phyloP scores from a whole-genome alignment of 2,329 filamentous ascomycete species.

The Madurella mycetomatis region DNA sequence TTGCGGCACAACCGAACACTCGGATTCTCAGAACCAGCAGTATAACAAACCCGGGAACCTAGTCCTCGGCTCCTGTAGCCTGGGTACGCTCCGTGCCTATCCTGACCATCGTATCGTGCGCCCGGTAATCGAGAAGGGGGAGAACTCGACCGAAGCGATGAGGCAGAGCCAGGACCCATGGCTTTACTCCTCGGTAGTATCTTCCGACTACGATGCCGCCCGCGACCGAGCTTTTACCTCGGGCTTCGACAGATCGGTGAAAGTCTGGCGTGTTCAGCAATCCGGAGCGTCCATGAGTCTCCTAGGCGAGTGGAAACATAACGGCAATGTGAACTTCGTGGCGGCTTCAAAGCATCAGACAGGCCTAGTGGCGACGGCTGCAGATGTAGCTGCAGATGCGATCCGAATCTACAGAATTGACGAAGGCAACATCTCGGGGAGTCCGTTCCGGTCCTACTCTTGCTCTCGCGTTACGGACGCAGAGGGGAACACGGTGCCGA shows the following conservation, averaged over 20 bases:
- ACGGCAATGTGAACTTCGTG: conserved; percentile 60
- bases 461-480: conserved; percentile 34
- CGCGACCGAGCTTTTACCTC: conserved; percentile 52
- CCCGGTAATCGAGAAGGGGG: conserved; percentile 47
- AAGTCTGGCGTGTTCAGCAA: conserved; percentile 48
- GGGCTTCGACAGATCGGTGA: conserved; percentile 59
- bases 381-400: conserved; percentile 50
- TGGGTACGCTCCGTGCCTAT: conserved; percentile 46
- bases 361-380: conserved; percentile 54
- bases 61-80: conserved; percentile 46
- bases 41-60: conserved; percentile 64
- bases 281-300: conserved; percentile 40
- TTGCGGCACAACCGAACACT: conserved; percentile 60
- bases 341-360: conserved; percentile 45
- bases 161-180: conserved; percentile 56
- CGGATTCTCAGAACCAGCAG: conserved; percentile 59
- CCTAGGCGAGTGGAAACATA: conserved; percentile 51
- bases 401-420: conserved; percentile 53
- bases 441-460: conserved; percentile 38
- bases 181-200: conserved; percentile 61
- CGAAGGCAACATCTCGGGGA: conserved; percentile 33
- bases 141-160: conserved; percentile 55
- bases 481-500: conserved; percentile 29
- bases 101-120: conserved; percentile 55
- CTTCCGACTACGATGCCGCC: conserved; percentile 50